Percentiles rank a stretch among this genome's conserved stretches.
Conservation (phyloP, 1,139 yeast species). For the Nakaseomyces kungkrabaensis region DNA sequence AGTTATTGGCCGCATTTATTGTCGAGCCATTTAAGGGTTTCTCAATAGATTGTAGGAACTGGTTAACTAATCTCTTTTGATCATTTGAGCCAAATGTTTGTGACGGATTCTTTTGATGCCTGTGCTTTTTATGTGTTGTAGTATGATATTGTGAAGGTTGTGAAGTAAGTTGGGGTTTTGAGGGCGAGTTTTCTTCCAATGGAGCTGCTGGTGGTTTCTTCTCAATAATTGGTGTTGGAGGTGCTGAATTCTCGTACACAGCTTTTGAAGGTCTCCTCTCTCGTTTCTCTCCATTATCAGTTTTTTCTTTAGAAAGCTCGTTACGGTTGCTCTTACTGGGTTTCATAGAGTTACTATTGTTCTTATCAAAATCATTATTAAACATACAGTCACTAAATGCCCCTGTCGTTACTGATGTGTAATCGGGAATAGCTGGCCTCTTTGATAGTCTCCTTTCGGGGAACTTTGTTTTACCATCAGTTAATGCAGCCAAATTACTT, state of each 20-base stretch:
- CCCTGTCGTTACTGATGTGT: constrained; percentile 8
- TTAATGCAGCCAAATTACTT: not conserved
- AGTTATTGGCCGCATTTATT: constrained; percentile 1
- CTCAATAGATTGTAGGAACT: constrained; percentile 14
- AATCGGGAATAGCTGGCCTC: constrained; percentile 3
- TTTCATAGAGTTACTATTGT: not conserved
- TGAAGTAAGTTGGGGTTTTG: constrained; percentile 6
- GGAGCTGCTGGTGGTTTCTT: not conserved
- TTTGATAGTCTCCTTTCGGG: constrained; percentile 2
- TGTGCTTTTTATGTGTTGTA: not conserved
- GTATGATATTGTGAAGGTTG: constrained; percentile 5
- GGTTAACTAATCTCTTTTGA: constrained; percentile 20
- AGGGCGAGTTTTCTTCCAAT: not conserved
- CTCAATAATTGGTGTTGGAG: not conserved
- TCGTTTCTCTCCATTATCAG: not conserved
- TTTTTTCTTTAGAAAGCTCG: not conserved
- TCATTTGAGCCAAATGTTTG: constrained; percentile 4
- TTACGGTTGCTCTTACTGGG: not conserved
- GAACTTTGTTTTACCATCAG: constrained; percentile 1
- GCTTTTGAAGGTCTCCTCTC: constrained; percentile 7
- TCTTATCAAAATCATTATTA: not conserved
- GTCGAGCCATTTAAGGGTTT: not conserved
- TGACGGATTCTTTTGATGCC: not conserved
- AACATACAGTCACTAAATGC: constrained; percentile 14
- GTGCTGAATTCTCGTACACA: not conserved